These are phyloP conservation scores for Ceratobasidium sp. DNA, from an alignment of 1,284 basidiomycete species.

Conservation along the genomic window DNA sequence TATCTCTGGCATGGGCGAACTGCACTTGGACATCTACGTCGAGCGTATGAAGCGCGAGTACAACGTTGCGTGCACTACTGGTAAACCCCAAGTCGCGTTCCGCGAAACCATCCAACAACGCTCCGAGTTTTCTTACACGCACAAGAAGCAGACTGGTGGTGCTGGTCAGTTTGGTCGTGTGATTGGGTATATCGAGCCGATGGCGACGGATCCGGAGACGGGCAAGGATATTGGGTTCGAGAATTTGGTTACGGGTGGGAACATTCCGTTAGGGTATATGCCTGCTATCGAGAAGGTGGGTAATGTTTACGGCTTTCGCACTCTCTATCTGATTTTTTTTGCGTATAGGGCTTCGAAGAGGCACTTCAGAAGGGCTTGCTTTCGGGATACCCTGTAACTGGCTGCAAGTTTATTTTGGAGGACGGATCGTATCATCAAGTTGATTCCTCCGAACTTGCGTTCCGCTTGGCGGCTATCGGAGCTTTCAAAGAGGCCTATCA, in stretches of 20 bases:
- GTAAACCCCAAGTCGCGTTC: constrained; percentile 97
- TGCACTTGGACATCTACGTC: constrained; percentile 99
- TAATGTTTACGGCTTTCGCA: constrained; percentile 46
- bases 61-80: constrained; percentile 92
- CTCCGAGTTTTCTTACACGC: constrained; percentile 90
- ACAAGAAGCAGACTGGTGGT: constrained; percentile 99
- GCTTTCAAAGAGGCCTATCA: constrained; percentile 94
- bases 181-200: constrained; percentile 92
- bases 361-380: constrained; percentile 92
- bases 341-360: constrained; percentile 88
- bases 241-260: constrained; percentile 91
- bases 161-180: constrained; percentile 97
- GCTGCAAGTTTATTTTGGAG: constrained; percentile 88
- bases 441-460: constrained; percentile 97
- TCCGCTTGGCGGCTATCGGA: constrained; percentile 89
- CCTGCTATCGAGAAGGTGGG: constrained; percentile 93
- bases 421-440: constrained; percentile 94
- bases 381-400: constrained; percentile 90
- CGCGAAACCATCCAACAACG: constrained; percentile 91
- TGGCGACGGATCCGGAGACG: constrained; percentile 82
- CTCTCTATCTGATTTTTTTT: background rate
- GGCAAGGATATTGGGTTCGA: constrained; percentile 91
- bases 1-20: constrained; percentile 99
- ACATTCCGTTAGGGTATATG: constrained; percentile 91
- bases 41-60: constrained; percentile 99